Conservation (phyloP, 225 moss, liverwort and hornwort genomes). For the Polytrichum formosum region DNA sequence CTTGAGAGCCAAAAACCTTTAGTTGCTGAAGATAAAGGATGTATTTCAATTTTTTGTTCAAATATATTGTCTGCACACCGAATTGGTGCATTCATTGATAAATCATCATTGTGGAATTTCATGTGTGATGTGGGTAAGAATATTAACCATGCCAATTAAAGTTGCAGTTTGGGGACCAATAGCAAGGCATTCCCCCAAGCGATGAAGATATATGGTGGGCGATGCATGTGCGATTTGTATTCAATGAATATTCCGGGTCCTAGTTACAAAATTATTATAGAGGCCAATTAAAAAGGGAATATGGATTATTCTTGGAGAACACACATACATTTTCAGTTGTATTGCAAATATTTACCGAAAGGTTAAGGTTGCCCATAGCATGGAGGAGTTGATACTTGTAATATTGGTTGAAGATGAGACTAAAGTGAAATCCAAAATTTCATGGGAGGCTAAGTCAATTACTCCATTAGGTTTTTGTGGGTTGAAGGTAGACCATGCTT, state of each 20-base stretch:
- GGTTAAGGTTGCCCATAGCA: neutral
- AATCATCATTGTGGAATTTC: neutral
- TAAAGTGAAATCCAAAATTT: neutral
- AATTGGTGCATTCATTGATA: neutral
- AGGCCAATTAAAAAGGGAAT: neutral
- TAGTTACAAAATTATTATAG: neutral
- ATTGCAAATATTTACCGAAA: neutral
- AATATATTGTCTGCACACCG: neutral
- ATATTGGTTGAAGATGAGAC: neutral
- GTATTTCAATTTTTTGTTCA: neutral
- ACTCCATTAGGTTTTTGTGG: neutral
- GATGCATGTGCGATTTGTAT: neutral
- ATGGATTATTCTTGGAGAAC: neutral
- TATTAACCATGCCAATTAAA: neutral
- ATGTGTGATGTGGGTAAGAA: neutral
- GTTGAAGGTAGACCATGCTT: neutral
- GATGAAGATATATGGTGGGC: neutral
- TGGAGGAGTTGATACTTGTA: neutral
- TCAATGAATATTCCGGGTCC: neutral
- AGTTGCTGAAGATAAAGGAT: neutral
- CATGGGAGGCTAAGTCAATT: neutral
- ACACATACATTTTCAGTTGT: neutral
- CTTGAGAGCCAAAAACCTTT: neutral
- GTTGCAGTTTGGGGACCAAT: neutral
- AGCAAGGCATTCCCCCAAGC: neutral